Percentiles rank a stretch among this genome's conserved stretches.
These are phyloP conservation scores for Climacium dendroides DNA, from an alignment of 225 moss, liverwort and hornwort species.

Conservation along the genomic window DNA sequence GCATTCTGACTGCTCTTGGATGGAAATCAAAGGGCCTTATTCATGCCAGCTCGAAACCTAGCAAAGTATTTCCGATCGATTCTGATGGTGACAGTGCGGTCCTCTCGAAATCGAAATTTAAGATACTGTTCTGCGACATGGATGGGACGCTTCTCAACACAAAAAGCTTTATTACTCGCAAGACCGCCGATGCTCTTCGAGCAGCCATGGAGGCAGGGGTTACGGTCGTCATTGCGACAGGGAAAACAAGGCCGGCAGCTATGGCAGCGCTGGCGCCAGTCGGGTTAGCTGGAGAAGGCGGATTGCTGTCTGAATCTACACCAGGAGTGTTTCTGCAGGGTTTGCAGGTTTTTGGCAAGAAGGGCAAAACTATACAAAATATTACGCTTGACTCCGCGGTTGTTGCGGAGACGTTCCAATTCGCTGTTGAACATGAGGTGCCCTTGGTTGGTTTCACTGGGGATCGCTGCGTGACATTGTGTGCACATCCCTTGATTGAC, in stretches of 20 bases:
- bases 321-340: constrained; percentile 81
- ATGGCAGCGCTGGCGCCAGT: constrained; percentile 61
- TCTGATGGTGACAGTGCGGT: background rate
- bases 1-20: constrained; percentile 62
- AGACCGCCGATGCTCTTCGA: constrained; percentile 59
- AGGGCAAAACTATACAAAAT: constrained; percentile 40
- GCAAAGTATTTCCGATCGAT: constrained; percentile 7
- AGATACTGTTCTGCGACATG: constrained; percentile 88
- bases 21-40: constrained; percentile 85
- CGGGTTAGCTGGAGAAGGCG: constrained; percentile 50
- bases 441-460: constrained; percentile 64
- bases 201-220: constrained; percentile 63
- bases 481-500: constrained; percentile 38
- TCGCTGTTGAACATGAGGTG: constrained; percentile 52
- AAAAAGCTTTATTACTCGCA: constrained; percentile 46
- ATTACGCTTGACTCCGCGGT: constrained; percentile 36
- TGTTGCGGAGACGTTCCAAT: constrained; percentile 62
- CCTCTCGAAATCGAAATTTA: constrained; percentile 34
- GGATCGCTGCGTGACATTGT: constrained; percentile 71
- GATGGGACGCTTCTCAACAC: constrained; percentile 86
- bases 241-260: constrained; percentile 79
- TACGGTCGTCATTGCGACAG: constrained; percentile 77
- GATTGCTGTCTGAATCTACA: constrained; percentile 38
- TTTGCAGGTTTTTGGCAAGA: constrained; percentile 73
- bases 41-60: constrained; percentile 4